Percentiles rank a stretch among this genome's conserved stretches.
These are phyloP conservation scores for Claviceps monticola DNA, from an alignment of 2,329 filamentous ascomycete genomes.

Conservation along the genomic window DNA sequence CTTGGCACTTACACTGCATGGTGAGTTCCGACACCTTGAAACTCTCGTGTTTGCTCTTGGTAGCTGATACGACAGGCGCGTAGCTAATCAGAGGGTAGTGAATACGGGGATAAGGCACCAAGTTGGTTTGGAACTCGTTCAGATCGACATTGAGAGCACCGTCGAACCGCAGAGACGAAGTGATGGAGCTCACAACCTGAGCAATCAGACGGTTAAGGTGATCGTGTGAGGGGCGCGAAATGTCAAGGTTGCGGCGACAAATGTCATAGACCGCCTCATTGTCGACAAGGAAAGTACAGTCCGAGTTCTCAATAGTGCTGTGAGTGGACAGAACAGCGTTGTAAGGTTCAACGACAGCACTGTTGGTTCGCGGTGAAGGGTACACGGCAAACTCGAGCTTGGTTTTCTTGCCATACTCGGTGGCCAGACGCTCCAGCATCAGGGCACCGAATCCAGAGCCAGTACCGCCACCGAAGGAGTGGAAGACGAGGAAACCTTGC, in stretches of 20 bases:
- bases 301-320: slow-evolving; percentile 65
- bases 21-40: slow-evolving; percentile 72
- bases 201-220: slow-evolving; percentile 61
- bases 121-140: slow-evolving; percentile 67
- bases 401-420: slow-evolving; percentile 63
- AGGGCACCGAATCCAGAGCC: slow-evolving; percentile 61
- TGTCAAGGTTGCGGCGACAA: slow-evolving; percentile 57
- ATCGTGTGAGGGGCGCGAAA: slow-evolving; percentile 54
- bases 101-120: slow-evolving; percentile 61
- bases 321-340: slow-evolving; percentile 61
- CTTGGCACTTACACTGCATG: slow-evolving; percentile 48
- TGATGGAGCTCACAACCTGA: slow-evolving; percentile 63
- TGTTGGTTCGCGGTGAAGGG: slow-evolving; percentile 55
- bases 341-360: slow-evolving; percentile 60
- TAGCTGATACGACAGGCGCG: slow-evolving; percentile 54
- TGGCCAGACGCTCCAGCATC: slow-evolving; percentile 57
- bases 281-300: slow-evolving; percentile 65
- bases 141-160: slow-evolving; percentile 61
- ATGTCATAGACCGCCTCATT: slow-evolving; percentile 67
- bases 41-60: slow-evolving; percentile 73
- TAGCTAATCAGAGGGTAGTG: slow-evolving; percentile 64
- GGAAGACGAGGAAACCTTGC: slow-evolving; percentile 62
- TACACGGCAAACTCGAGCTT: slow-evolving; percentile 65
- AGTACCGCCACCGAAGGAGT: slow-evolving; percentile 61
- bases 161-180: slow-evolving; percentile 57